These are phyloP conservation scores for Xylaria longipes DNA, from an alignment of 495 filamentous ascomycete species.

Conservation along the genomic window DNA sequence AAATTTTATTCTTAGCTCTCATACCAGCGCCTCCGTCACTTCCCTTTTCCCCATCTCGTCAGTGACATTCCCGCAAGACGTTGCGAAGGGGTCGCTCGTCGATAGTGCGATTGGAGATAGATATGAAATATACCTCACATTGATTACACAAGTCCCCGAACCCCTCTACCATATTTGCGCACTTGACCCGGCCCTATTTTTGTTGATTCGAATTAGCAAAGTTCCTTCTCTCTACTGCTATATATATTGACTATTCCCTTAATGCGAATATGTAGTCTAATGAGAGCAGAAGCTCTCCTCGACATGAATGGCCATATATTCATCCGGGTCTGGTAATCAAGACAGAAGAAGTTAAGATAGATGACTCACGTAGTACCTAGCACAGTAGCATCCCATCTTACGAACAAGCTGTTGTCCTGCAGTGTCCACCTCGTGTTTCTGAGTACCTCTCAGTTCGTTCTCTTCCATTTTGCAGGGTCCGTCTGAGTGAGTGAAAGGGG, in stretches of 20 bases:
- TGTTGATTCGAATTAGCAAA: not conserved
- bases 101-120: not conserved
- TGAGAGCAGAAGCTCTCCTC: not conserved
- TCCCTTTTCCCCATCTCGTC: too few species aligned
- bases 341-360: not conserved
- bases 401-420: not conserved
- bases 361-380: conserved; percentile 58
- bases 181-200: conserved; percentile 49
- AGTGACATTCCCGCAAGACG: too few species aligned
- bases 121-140: conserved; percentile 46
- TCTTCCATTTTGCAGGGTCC: not conserved
- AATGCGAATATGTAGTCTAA: too few species aligned
- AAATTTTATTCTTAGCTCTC: too few species aligned
- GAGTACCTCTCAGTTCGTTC: not conserved
- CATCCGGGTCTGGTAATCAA: not conserved
- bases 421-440: not conserved
- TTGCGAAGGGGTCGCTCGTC: too few species aligned
- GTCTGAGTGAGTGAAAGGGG: not conserved
- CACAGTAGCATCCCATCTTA: conserved; percentile 54
- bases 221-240: not conserved
- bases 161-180: conserved; percentile 51
- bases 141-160: conserved; percentile 55
- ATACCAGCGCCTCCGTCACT: too few species aligned
- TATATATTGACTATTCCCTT: too few species aligned
- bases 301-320: not conserved